Percentiles rank a stretch among this genome's conserved stretches.
These are phyloP conservation scores for Oryza rufipogon DNA, from an alignment of 176 grass and related monocot genomes.

Conservation along the genomic window DNA sequence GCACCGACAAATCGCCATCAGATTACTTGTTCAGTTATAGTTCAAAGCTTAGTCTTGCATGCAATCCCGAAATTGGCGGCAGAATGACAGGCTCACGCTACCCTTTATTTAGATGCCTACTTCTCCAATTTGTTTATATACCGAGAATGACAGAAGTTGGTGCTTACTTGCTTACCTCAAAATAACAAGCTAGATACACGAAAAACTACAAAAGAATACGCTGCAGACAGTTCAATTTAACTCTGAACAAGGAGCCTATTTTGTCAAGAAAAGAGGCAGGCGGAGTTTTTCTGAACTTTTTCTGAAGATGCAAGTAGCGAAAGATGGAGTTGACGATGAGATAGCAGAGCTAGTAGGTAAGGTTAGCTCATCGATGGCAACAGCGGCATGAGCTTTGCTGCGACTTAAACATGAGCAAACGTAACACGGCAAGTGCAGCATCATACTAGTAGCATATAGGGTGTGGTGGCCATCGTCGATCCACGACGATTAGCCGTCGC, in stretches of 20 bases:
- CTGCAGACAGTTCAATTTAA: not conserved
- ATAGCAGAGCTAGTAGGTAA: not conserved
- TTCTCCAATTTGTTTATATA: not conserved
- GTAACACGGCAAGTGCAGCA: not conserved
- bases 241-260: not conserved
- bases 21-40: not conserved
- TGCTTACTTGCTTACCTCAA: not conserved
- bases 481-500: no score
- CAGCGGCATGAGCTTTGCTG: not conserved
- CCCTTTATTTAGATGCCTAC: not conserved
- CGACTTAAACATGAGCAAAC: not conserved
- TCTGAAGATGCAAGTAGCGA: not conserved
- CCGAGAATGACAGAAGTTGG: not conserved
- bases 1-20: not conserved
- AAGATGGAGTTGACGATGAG: not conserved
- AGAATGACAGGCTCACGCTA: not conserved
- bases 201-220: not conserved
- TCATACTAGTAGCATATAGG: no score
- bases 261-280: not conserved
- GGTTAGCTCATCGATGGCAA: not conserved
- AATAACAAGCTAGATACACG: not conserved
- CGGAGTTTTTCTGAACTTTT: not conserved
- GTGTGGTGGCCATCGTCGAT: no score
- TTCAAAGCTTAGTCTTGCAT: not conserved
- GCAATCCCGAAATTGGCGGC: constrained; percentile 3